A percentile compares a stretch with the other conserved stretches of the same genome.
phyloP scores from a whole-genome alignment of 768 basidiomycete genomes.

The Phallus indusiatus region DNA sequence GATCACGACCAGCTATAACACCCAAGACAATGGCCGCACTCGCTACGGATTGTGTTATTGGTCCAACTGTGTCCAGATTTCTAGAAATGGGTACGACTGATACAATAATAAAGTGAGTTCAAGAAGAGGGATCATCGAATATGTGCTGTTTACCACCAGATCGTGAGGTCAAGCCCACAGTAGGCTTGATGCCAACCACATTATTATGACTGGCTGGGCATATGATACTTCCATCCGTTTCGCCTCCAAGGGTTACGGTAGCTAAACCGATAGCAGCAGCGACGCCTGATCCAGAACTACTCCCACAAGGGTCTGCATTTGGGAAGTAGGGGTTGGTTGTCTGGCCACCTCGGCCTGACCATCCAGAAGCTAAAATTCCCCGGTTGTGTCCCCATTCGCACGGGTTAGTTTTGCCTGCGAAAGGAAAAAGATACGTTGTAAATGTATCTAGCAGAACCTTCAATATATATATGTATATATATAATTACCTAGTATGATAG shows the following conservation, averaged over 20 bases:
- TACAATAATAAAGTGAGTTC: background rate
- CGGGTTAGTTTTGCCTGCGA: constrained; percentile 30
- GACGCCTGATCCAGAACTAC: constrained; percentile 34
- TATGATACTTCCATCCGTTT: constrained; percentile 39
- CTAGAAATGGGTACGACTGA: constrained; percentile 36
- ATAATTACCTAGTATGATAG: constrained; percentile 22
- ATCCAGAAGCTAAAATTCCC: constrained; percentile 29
- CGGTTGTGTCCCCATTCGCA: constrained; percentile 36
- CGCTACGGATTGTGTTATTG: constrained; percentile 26
- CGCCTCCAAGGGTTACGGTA: constrained; percentile 34
- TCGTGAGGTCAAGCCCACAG: constrained; percentile 31
- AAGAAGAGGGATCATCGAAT: no score
- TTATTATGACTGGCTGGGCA: constrained; percentile 34
- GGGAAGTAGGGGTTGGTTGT: constrained; percentile 32
- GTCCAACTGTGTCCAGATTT: constrained; percentile 32
- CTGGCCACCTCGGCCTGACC: constrained; percentile 39
- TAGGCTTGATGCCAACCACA: constrained; percentile 32
- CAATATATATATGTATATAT: background rate
- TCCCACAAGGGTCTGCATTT: constrained; percentile 30
- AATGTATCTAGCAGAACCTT: no score
- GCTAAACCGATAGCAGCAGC: constrained; percentile 34
- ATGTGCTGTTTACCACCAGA: constrained; percentile 22
- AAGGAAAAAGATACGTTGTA: no score
- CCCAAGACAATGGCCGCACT: constrained; percentile 31
- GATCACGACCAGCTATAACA: constrained; percentile 35